Conservation (phyloP, 768 basidiomycete genomes). For the Amanita pseudoporphyria region DNA sequence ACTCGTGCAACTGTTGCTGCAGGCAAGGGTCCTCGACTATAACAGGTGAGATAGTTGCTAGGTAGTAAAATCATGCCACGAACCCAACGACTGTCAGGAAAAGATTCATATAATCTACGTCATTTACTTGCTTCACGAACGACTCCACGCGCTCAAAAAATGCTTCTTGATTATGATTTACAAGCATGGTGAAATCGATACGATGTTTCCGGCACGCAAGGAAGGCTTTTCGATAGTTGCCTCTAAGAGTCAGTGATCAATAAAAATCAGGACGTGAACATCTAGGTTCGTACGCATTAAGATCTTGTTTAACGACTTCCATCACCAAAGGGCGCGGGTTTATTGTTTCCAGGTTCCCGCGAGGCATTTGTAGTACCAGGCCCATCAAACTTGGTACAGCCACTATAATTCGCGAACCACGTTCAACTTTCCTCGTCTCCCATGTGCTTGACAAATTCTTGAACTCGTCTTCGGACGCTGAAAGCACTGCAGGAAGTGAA, state of each 20-base stretch:
- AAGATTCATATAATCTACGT: constrained; percentile 88
- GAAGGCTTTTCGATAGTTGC: constrained; percentile 80
- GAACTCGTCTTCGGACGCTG: constrained; percentile 17
- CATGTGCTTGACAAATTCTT: constrained; percentile 28
- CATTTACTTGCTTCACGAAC: constrained; percentile 80
- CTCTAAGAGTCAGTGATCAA: constrained; percentile 30
- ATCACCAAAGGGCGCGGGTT: constrained; percentile 89
- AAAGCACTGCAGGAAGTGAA: constrained; percentile 17
- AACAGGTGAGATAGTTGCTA: not conserved
- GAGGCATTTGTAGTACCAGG: constrained; percentile 92
- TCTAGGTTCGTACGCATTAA: constrained; percentile 46
- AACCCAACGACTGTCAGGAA: constrained; percentile 84
- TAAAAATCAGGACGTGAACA: not conserved
- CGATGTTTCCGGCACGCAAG: constrained; percentile 88
- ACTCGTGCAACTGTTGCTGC: constrained; percentile 54
- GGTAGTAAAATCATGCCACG: constrained; percentile 14
- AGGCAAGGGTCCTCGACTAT: constrained; percentile 50
- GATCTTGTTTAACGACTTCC: constrained; percentile 67
- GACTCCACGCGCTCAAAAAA: constrained; percentile 54
- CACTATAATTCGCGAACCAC: constrained; percentile 84
- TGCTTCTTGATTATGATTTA: constrained; percentile 62
- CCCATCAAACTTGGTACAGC: constrained; percentile 84
- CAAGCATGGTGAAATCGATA: constrained; percentile 83
- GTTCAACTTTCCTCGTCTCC: constrained; percentile 76
- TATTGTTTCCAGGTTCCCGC: constrained; percentile 94